Conservation (phyloP, 441 rosid genomes). For the Adansonia rubrostipa region DNA sequence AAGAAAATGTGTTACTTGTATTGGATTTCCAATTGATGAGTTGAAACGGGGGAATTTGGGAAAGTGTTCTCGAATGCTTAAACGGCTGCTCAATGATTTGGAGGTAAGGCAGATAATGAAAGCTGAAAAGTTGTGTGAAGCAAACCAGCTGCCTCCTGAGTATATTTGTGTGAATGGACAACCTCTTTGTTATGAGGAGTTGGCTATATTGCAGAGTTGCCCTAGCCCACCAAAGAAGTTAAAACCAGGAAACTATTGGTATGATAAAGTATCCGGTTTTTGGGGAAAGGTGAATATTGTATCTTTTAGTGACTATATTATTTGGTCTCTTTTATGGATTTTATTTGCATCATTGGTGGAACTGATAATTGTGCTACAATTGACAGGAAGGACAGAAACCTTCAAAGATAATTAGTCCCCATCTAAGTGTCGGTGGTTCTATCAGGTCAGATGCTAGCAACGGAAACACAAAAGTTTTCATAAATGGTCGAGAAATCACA, state of each 20-base stretch:
- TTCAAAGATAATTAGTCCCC: constrained; percentile 71
- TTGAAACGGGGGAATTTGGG: constrained; percentile 71
- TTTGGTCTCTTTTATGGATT: constrained; percentile 9
- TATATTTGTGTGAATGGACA: constrained; percentile 71
- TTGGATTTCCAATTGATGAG: constrained; percentile 82
- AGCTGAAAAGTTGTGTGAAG: constrained; percentile 77
- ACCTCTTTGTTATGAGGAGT: constrained; percentile 66
- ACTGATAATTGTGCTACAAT: constrained; percentile 40
- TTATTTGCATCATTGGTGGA: constrained; percentile 18
- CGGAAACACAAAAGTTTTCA: constrained; percentile 80
- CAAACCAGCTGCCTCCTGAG: constrained; percentile 86
- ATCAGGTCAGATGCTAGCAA: constrained; percentile 70
- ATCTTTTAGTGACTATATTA: constrained; percentile 29
- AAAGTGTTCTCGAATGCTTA: constrained; percentile 83
- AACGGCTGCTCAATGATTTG: constrained; percentile 71
- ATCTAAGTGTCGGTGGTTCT: constrained; percentile 69
- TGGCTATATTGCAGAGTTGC: constrained; percentile 73
- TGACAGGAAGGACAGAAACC: constrained; percentile 93
- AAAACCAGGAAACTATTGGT: constrained; percentile 92
- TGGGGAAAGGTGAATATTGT: constrained; percentile 91
- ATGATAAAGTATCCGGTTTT: constrained; percentile 88
- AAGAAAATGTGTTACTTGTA: constrained; percentile 89
- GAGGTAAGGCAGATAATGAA: constrained; percentile 86
- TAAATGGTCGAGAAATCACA: constrained; percentile 87
- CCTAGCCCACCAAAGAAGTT: constrained; percentile 84